Base-by-base conservation (phyloP, 2,329 filamentous ascomycete species). In the Drechmeria coniospora region DNA sequence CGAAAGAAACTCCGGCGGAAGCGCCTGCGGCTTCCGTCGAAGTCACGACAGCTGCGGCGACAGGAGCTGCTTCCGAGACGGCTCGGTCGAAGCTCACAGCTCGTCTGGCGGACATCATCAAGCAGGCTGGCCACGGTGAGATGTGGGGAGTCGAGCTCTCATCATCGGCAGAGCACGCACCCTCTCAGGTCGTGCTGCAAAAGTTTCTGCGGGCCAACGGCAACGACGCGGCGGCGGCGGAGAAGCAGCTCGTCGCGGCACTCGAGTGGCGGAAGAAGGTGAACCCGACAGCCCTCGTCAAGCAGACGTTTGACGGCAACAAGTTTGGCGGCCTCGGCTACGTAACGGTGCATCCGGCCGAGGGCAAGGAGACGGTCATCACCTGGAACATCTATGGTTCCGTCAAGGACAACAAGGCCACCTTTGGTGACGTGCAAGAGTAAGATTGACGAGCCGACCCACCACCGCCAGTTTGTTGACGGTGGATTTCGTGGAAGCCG, bases 331-430 rank as follows among this genome's bases (percentile, higher is more conserved):
- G 75, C 2, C 53, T 94, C 32, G 87, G 86, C 21, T 94, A 79
- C 48, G 68, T 93, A 27, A 82, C 82, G 1, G 64, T 63, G n/a
- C 74, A 90, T 40, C 56, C 63, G 29, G 64, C 62, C 27, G 54
- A 15, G 6, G 19, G 57, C 33, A 60, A 70, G 42, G 70, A 76
- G 49, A 65, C 43, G 12, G 48, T 93, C 31, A 75, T 86, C 26
- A 90, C 81, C 2, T 94, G 86, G 78, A 94, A 94, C 51, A 75
- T 94, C 45, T 94, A 95, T 47, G 86, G 86, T 10, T 72, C 73
- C 21, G 80, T 86, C 36, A 90, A 90, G 64, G 69, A 82, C 41
- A 71, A 79, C 42, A 73, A 83, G 35, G 70, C 79, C 38, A 92
- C 83, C 0, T 94, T 94, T 59, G 81, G 79, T 4, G 67, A 90